Evolutionary conservation across 768 basidiomycete genomes (phyloP), one percentile per base, ranked within the genome.

Genomic region (Xerocomellus dryophilus): DNA sequence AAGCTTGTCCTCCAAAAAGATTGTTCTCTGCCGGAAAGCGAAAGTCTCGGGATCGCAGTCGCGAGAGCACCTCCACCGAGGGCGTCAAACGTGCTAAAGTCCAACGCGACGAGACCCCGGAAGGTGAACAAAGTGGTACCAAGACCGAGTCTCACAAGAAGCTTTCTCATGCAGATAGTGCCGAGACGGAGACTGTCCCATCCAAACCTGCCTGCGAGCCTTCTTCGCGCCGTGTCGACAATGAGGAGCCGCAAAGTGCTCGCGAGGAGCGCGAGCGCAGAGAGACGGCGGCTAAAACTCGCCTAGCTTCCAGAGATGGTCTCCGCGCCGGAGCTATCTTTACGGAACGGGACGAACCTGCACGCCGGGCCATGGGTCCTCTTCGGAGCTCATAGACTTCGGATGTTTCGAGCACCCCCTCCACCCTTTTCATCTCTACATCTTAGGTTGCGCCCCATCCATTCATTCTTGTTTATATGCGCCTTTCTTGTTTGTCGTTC

Each of bases 1-100:
- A 79, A 11, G 71, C 74, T 11, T 82, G 80, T 43, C 75, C 79
- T 3, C 85, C 87, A 0, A 81, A 76, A 60, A 71, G 80, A 32
- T 73, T 89, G 11, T 88, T 88, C 25, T 59, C 62, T 29, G 54
- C 53, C 7, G 66, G 67, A n/a, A 71, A 66, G 54, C 61, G 57
- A 32, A 68, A 69, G 36, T 53, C 55, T 4, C 54, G 61, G 25
- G 70, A 68, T 40, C 60, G 45, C 21, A 71, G 62, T 43, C 59
- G 53, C 18, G 64, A 70, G 11, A 40, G 9, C n/a, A 34, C 29
- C 27, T 42, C 58, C 3, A 12, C 32, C 12, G 54, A 52, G 11
- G 58, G 52, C 3, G 32, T 51, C 11, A 71, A 70, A 32, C 59
- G 56, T 36, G 23, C 50, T 5, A 60, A 57, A 8, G 53, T 47